Evolutionary conservation across 2,329 filamentous ascomycete genomes (phyloP), one percentile per base, ranked within the genome.

Genomic region (Neopestalotiopsis clavispora): DNA sequence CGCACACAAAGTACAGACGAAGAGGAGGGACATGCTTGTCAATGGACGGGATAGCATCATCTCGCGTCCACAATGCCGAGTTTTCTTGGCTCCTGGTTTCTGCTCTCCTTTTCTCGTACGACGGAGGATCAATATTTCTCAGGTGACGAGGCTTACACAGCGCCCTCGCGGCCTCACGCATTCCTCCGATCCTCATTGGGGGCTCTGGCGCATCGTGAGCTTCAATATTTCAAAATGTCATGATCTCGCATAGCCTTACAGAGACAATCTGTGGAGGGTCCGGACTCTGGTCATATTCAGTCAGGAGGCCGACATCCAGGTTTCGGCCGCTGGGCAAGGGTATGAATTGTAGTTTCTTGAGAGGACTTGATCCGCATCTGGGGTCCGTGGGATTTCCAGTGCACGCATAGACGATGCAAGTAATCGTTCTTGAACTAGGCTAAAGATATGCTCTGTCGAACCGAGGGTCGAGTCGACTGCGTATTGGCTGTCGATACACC

Each of bases 351-450:
- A 52, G 38, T 32, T n/a, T 38, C 20, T 14, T 63, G 34, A 38
- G 28, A n/a, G 60, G 60, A 34, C 38, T 13, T 49, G 17, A 34
- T 63, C n/a, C 23, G 60, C 14, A 30, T 63, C 14, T 38, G 17
- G 38, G 38, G 60, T 63, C 38, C 60, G 60, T 42, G 20, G 60
- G 32, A 42, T 38, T 13, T 14, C 62, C 62, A 65, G 9, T 9
- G 23, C 17, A 23, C 30, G 42, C 62, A 45, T 32, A n/a, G n/a
- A 45, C 20, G 20, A 65, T 65, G 62, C 62, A 49, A 65, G 62
- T 30, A 34, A 34, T 56, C 30, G 12, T 65, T 65, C 23, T 30
- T 14, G 14, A 30, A 65, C 62, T 52, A 65, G 62, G 20, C 38
- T 65, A 52, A 52, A 65, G 42, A n/a, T 65, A 52, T 56, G 20